Percentiles rank a stretch among this genome's conserved stretches.
These are phyloP conservation scores for Neurospora sp. DNA, from an alignment of 2,329 filamentous ascomycete genomes.

Conservation along the genomic window DNA sequence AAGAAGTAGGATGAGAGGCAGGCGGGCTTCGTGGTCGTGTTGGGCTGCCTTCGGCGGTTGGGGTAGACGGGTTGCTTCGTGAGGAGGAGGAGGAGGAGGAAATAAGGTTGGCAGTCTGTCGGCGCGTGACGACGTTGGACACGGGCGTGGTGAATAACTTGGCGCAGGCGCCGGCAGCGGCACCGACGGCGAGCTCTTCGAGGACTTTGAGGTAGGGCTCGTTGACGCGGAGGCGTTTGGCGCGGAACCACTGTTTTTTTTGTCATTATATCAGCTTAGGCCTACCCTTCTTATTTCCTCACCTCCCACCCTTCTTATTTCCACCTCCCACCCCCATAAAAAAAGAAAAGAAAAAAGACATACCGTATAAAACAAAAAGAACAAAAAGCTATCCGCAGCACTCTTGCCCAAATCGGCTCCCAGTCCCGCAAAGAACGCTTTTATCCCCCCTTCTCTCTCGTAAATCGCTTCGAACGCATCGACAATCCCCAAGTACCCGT, in stretches of 20 bases:
- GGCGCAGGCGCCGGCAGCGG: constrained; percentile 63
- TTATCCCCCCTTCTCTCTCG: constrained; percentile 56
- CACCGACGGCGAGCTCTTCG: constrained; percentile 67
- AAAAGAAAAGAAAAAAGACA: constrained; percentile 27
- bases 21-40: background rate
- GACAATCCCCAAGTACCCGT: constrained; percentile 53
- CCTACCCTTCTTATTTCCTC: background rate
- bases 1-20: background rate
- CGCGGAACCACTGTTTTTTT: constrained; percentile 24
- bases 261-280: background rate
- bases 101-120: constrained; percentile 51
- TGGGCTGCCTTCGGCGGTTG: background rate
- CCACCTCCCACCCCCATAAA: constrained; percentile 8
- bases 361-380: constrained; percentile 71
- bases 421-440: constrained; percentile 61
- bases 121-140: constrained; percentile 71
- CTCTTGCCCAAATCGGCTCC: constrained; percentile 57
- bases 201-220: constrained; percentile 42
- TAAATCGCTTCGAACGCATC: constrained; percentile 67
- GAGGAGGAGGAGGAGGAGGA: background rate
- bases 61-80: background rate
- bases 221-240: constrained; percentile 26
- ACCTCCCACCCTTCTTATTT: background rate
- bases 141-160: constrained; percentile 72
- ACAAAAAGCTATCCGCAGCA: constrained; percentile 69